Base-by-base conservation (phyloP, 75 land plant species). In the Pinus albicaulis region DNA sequence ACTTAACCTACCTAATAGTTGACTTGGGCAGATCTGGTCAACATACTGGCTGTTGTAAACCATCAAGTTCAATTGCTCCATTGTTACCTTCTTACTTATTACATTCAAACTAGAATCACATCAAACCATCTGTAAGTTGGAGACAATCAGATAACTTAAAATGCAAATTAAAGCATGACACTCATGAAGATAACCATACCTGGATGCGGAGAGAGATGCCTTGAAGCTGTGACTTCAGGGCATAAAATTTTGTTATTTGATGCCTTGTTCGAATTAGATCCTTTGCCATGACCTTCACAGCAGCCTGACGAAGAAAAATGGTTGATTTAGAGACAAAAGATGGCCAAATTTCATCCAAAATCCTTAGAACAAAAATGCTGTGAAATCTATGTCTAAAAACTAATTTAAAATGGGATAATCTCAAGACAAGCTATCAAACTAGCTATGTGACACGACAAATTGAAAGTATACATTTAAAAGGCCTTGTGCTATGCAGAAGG, bases 211-310 rank as follows among this genome's bases (percentile, higher is more conserved):
- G 84, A 44, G 98, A 88, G 10, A 96, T 94, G 17, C 97, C 98
- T 85, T 95, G 96, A 36, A 95, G 89, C 75, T 95, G 96, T 44
- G 98, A 95, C 82, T 95, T 95, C 10, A 95, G 85, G 56, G 85
- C 91, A 69, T 96, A 96, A 70, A 96, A 96, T 58, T 96, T 96
- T 65, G 96, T 92, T 72, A 96, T 91, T 84, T 96, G 99, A 83
- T 96, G 97, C 31, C 99, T 78, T 28, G 99, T 96, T 65, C 99
- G 78, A 36, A 96, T 91, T n/a, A 96, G 85, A 77, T 96, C 99
- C 82, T 91, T 96, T 70, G 99, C 99, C 99, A 96, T 96, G 70
- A 96, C 99, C 60, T 86, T 92, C 25, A 96, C 99, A 74, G 99
- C 99, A 76, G 86, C 95, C 99, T 96, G 87, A 55, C 74, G 84